Evolutionary conservation across 345 rosid species (phyloP).

Genomic region (Melaleuca alternifolia): DNA sequence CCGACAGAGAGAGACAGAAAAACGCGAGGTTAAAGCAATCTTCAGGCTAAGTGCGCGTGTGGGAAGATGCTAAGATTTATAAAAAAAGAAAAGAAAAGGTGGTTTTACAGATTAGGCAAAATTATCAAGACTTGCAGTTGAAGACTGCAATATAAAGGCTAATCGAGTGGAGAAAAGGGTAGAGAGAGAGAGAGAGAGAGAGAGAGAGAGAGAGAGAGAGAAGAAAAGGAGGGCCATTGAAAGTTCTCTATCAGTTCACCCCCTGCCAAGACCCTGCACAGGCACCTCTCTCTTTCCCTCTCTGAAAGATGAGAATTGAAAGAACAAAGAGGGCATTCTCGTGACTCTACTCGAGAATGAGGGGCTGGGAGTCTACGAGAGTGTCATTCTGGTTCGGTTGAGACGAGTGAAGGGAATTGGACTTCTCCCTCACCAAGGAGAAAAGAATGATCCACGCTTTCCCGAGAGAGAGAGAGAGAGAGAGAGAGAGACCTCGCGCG

Average conservation of each 20-base stretch:
- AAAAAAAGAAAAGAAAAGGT: not conserved
- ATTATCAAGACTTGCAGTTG: not conserved
- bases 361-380: not conserved
- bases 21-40: slow-evolving; percentile 1
- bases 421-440: not conserved
- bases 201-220: not conserved
- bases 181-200: too few species aligned
- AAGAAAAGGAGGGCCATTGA: too few species aligned
- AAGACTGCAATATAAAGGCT: slow-evolving; percentile 28
- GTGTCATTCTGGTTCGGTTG: not conserved
- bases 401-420: not conserved
- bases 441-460: not conserved
- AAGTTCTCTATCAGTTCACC: too few species aligned
- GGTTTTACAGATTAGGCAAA: not conserved
- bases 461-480: not conserved
- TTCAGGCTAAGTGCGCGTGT: slow-evolving; percentile 2
- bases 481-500: not conserved
- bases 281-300: too few species aligned
- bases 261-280: too few species aligned
- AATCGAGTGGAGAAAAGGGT: too few species aligned
- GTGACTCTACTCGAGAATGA: not conserved
- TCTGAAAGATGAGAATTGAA: not conserved
- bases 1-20: slow-evolving; percentile 36
- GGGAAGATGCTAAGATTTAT: not conserved
- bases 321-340: not conserved